Percentiles rank a stretch among this genome's conserved stretches.
These are phyloP conservation scores for Asterophora parasitica DNA, from an alignment of 768 basidiomycete species.

Conservation along the genomic window DNA sequence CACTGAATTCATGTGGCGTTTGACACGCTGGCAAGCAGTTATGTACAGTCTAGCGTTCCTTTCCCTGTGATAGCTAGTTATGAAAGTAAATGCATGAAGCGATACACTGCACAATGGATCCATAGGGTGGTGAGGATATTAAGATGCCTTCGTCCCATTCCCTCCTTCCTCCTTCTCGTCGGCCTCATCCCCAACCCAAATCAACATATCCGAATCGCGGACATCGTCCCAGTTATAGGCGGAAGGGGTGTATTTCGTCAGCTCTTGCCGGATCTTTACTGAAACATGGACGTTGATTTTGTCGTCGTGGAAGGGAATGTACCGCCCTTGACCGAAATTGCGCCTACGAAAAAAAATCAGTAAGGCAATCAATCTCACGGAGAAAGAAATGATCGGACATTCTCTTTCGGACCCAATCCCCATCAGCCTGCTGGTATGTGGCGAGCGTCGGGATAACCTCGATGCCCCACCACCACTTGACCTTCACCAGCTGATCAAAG, in stretches of 20 bases:
- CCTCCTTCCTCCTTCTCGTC: slow-evolving; percentile 3
- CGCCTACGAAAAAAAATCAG: slow-evolving; percentile 15
- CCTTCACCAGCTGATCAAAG: slow-evolving; percentile 20
- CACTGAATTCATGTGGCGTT: no score
- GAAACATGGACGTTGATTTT: slow-evolving; percentile 21
- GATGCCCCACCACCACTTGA: slow-evolving; percentile 22
- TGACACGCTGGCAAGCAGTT: no score
- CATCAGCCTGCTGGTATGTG: slow-evolving; percentile 18
- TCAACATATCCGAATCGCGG: slow-evolving; percentile 11
- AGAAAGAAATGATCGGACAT: slow-evolving; percentile 14
- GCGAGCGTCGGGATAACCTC: slow-evolving; percentile 21
- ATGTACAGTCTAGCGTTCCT: no score
- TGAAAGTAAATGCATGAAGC: no score
- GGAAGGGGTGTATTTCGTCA: slow-evolving; percentile 6
- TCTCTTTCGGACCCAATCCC: slow-evolving; percentile 21
- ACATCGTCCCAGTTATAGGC: slow-evolving; percentile 17
- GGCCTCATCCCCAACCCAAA: slow-evolving; percentile 10
- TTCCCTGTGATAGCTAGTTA: no score
- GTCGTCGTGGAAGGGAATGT: slow-evolving; percentile 22
- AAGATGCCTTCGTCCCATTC: background rate
- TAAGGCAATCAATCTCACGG: background rate
- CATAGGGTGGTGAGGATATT: no score
- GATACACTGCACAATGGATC: no score
- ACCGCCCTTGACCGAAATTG: slow-evolving; percentile 25
- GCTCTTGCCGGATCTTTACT: slow-evolving; percentile 15